Evolutionary conservation across 257 asterid species (phyloP).

Genomic region (Scutellaria baicalensis): DNA sequence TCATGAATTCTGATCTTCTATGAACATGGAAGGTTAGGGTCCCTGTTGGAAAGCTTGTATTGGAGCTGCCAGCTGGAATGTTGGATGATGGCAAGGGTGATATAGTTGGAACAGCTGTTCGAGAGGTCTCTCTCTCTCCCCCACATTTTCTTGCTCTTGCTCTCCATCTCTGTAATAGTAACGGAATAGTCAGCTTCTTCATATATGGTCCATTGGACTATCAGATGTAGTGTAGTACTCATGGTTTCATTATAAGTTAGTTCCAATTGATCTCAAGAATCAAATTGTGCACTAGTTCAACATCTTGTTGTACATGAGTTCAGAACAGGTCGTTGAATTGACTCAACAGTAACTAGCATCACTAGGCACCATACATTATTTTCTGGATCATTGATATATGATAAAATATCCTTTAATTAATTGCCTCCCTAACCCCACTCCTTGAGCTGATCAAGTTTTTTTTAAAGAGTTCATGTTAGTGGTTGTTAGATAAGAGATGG

Average conservation of each 20-base stretch:
- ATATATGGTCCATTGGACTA: background rate
- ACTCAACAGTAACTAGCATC: background rate
- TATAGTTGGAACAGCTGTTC: slow-evolving; percentile 86
- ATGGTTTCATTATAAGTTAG: background rate
- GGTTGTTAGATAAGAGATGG: background rate
- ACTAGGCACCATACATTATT: background rate
- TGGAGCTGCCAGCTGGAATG: slow-evolving; percentile 98
- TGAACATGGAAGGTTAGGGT: slow-evolving; percentile 67
- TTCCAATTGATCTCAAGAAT: background rate
- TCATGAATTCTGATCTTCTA: slow-evolving; percentile 11
- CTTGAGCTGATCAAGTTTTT: no score
- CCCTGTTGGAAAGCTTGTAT: slow-evolving; percentile 85
- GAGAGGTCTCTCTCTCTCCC: slow-evolving; percentile 64
- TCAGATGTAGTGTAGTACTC: background rate
- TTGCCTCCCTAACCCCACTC: no score
- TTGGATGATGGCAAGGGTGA: slow-evolving; percentile 89
- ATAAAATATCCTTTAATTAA: background rate
- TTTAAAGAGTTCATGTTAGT: no score
- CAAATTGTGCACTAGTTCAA: background rate
- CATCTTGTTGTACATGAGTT: slow-evolving; percentile 1
- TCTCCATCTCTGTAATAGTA: slow-evolving; percentile 4
- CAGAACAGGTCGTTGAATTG: background rate
- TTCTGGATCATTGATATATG: background rate
- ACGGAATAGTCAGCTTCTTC: background rate
- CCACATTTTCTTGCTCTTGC: slow-evolving; percentile 7